These are phyloP conservation scores for Theobroma grandiflorum DNA, from an alignment of 441 rosid species.

Conservation along the genomic window DNA sequence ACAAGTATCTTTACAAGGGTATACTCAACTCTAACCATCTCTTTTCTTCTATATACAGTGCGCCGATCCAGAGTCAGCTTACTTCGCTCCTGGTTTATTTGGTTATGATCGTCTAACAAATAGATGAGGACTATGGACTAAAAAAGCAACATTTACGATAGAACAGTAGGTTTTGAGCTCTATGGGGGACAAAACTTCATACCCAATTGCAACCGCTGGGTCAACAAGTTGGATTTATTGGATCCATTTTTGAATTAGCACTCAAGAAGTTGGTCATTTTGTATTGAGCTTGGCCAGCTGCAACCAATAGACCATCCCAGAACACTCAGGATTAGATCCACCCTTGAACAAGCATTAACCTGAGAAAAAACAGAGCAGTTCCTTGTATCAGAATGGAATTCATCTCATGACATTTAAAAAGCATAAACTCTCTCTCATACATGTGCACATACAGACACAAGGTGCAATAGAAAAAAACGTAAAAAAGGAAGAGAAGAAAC, in stretches of 20 bases:
- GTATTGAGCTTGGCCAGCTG: slow-evolving; percentile 80
- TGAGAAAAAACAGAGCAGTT: slow-evolving; percentile 36
- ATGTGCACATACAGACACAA: not conserved
- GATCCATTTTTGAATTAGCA: slow-evolving; percentile 46
- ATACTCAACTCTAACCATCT: slow-evolving; percentile 45
- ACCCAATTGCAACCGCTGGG: slow-evolving; percentile 55
- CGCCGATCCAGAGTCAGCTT: slow-evolving; percentile 49
- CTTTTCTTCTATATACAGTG: slow-evolving; percentile 64
- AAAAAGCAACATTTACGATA: slow-evolving; percentile 36
- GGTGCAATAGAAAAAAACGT: not conserved
- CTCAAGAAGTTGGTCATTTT: slow-evolving; percentile 58
- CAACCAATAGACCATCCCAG: slow-evolving; percentile 96
- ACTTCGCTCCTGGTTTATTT: slow-evolving; percentile 48
- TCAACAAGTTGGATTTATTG: slow-evolving; percentile 22
- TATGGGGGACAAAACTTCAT: slow-evolving; percentile 67
- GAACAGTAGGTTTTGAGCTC: slow-evolving; percentile 42
- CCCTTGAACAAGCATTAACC: slow-evolving; percentile 78
- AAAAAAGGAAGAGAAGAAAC: slow-evolving; percentile 4
- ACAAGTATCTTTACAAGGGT: slow-evolving; percentile 52
- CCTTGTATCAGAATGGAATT: slow-evolving; percentile 12
- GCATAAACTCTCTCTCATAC: not conserved
- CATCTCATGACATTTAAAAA: not conserved
- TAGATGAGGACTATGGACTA: slow-evolving; percentile 28
- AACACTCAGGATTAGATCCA: slow-evolving; percentile 84
- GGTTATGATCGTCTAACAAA: slow-evolving; percentile 43